phyloP scores from a whole-genome alignment of 345 rosid species.

The Rhizophora mangle region DNA sequence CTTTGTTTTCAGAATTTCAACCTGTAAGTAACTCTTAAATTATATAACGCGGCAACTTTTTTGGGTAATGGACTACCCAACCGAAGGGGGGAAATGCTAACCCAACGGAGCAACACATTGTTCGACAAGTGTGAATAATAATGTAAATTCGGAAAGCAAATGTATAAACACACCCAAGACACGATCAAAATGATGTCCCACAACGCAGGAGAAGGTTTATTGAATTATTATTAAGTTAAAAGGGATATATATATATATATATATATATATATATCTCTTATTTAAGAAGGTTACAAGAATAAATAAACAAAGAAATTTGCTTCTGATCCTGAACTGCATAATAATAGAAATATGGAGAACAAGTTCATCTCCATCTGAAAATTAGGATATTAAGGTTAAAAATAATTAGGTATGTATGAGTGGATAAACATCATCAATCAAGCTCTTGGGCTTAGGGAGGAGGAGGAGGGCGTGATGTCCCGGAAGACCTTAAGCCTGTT shows the following conservation, averaged over 20 bases:
- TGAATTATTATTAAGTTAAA: conserved; percentile 8
- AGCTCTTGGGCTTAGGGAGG: conserved; percentile 65
- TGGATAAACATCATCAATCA: conserved; percentile 26
- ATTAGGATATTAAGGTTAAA: not conserved
- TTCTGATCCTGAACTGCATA: not conserved
- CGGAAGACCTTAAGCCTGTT: conserved; percentile 85
- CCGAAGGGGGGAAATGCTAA: no score
- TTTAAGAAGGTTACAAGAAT: conserved; percentile 13
- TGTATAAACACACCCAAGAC: no score
- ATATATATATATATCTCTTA: conserved; percentile 8
- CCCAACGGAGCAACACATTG: no score
- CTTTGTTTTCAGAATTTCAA: no score
- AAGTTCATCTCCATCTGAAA: not conserved
- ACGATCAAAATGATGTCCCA: no score
- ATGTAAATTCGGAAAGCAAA: no score
- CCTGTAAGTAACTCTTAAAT: no score
- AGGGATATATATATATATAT: conserved; percentile 7
- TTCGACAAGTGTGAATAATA: no score
- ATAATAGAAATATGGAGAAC: not conserved
- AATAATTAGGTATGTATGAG: not conserved
- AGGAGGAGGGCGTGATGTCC: conserved; percentile 52
- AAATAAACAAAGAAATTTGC: not conserved
- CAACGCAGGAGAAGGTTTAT: not conserved
- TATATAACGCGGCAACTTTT: no score
- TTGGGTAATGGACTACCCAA: no score